Base-by-base conservation (phyloP, 2,329 filamentous ascomycete species). In the Hypoxylon sp. region DNA sequence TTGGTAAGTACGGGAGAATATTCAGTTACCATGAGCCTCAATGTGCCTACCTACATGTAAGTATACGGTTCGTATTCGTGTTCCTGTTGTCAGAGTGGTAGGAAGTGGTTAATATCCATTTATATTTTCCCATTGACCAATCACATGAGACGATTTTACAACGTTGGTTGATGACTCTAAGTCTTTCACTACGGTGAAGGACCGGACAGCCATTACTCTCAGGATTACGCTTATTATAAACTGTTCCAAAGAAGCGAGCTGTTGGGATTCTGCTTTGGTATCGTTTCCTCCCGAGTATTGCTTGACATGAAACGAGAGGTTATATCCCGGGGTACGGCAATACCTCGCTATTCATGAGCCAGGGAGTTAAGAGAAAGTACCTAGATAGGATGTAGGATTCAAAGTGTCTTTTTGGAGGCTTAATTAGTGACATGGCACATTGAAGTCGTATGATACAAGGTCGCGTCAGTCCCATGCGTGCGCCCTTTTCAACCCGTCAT, bases 381-480 rank as follows among this genome's bases (percentile, higher is more conserved):
- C n/a, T n/a, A 44, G 31, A 55, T 17, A 10, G 10, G 40, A 20
- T 49, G 22, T 25, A 49, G 20, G 63, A 37, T 51, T 57, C 42
- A 46, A 37, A 17, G 22, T 54, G 44, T 53, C 44, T 61, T 61
- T 33, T 48, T 13, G 10, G 58, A 64, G 37, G 60, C 33, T 59
- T 30, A 22, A 64, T 61, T 70, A 61, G 53, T 68, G 55, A 50
- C 68, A 69, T 61, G 59, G 55, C 68, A 69, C 62, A 69, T 68
- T 53, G 62, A 71, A 61, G 50, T 64, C 68, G 65, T 68, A 71
- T 71, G 61, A 66, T 68, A 68, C 65, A 67, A 49, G 46, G 46
- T 61, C 68, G 59, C 65, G 62, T 68, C 53, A 66, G 60, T 68
- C 59, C 59, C 59, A 56, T 65, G 58, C 54, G 56, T 66, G 33